phyloP scores from a whole-genome alignment of 805 yeast genomes.

The Grigorovia transvaalensis region DNA sequence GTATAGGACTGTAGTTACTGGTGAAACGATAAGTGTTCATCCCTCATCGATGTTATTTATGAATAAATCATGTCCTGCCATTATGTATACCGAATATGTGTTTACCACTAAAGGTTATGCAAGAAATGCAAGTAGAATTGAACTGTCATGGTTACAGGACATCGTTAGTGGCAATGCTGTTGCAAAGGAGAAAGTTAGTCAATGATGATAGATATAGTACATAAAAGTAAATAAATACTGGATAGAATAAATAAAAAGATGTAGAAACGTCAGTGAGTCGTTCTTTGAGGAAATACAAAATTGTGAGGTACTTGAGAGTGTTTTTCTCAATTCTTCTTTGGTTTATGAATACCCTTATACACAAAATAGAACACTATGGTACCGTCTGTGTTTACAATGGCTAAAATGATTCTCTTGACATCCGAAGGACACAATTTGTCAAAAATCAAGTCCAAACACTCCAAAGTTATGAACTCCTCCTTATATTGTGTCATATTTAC shows the following conservation, averaged over 20 bases:
- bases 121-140: constrained; percentile 72
- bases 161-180: constrained; percentile 33
- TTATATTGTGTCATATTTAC: constrained; percentile 23
- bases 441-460: constrained; percentile 17
- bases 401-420: constrained; percentile 40
- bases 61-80: constrained; percentile 71
- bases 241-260: not conserved
- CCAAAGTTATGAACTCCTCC: constrained; percentile 14
- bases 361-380: constrained; percentile 61
- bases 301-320: no score
- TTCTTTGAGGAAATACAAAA: not conserved
- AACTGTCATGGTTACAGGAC: constrained; percentile 78
- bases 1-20: constrained; percentile 72
- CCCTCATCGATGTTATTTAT: constrained; percentile 77
- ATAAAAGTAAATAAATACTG: not conserved
- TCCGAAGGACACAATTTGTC: constrained; percentile 8
- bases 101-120: constrained; percentile 91
- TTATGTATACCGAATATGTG: constrained; percentile 91
- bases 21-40: constrained; percentile 79
- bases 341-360: constrained; percentile 56
- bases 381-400: constrained; percentile 53
- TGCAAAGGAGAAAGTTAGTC: constrained; percentile 7
- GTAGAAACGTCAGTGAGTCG: not conserved
- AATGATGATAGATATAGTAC: not conserved
- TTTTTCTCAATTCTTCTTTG: constrained; percentile 38